A percentile compares a stretch with the other conserved stretches of the same genome.
Evolutionary conservation across 177 flowering plant genomes (phyloP).

Genomic region (Telopea speciosissima): DNA sequence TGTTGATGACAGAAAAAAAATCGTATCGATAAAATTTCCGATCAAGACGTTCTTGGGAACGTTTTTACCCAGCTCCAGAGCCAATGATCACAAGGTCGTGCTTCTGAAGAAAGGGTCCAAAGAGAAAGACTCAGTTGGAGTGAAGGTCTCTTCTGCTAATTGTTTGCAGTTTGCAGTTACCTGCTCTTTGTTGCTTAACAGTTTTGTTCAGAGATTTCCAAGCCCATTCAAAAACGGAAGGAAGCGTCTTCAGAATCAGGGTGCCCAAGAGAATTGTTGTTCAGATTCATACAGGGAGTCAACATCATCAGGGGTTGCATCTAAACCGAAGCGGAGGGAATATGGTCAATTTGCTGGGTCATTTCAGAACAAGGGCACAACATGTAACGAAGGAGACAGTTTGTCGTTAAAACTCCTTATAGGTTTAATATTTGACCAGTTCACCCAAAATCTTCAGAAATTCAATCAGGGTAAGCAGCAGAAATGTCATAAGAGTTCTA

Average conservation of each 20-base stretch:
- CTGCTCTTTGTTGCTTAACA: slow-evolving; percentile 55
- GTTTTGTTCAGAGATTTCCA: slow-evolving; percentile 55
- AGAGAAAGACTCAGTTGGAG: slow-evolving; percentile 26
- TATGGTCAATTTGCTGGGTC: slow-evolving; percentile 14
- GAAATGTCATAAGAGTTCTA: slow-evolving; percentile 12
- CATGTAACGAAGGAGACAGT: slow-evolving; percentile 36
- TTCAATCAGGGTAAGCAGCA: slow-evolving; percentile 37
- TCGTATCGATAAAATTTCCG: slow-evolving; percentile 42
- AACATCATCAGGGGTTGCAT: slow-evolving; percentile 15
- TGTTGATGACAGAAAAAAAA: slow-evolving; percentile 44
- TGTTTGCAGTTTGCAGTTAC: slow-evolving; percentile 71
- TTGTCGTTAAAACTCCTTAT: slow-evolving; percentile 48
- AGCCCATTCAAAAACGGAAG: slow-evolving; percentile 45
- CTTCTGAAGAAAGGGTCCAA: slow-evolving; percentile 26
- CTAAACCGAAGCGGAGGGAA: slow-evolving; percentile 23
- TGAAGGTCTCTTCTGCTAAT: slow-evolving; percentile 46
- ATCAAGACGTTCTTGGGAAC: slow-evolving; percentile 42
- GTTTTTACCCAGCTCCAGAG: slow-evolving; percentile 33
- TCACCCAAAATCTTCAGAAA: slow-evolving; percentile 51
- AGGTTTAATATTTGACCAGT: slow-evolving; percentile 50
- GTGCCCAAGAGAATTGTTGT: slow-evolving; percentile 21
- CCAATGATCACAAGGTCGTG: slow-evolving; percentile 20
- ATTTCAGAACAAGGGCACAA: slow-evolving; percentile 17
- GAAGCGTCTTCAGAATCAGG: slow-evolving; percentile 43
- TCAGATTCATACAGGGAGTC: slow-evolving; percentile 11